Percentiles rank a stretch among this genome's conserved stretches.
phyloP scores from a whole-genome alignment of 805 yeast species.

The Suhomyces prunicola region DNA sequence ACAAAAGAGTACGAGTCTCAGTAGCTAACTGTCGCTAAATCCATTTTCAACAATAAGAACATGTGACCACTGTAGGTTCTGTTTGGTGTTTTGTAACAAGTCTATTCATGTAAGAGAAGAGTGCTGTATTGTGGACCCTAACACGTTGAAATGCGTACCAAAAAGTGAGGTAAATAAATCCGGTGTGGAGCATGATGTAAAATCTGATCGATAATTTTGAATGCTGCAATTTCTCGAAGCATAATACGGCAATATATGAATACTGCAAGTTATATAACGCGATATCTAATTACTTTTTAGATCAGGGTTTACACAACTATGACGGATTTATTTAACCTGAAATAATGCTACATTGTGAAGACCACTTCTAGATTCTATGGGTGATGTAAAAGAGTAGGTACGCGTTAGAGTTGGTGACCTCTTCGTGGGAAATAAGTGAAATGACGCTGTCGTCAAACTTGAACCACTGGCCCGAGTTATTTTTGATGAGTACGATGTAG shows the following conservation, averaged over 20 bases:
- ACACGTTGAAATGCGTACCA: neutral
- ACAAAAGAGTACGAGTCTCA: neutral
- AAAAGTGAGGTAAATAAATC: neutral
- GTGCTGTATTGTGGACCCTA: neutral
- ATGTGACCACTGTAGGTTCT: neutral
- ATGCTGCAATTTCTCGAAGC: neutral
- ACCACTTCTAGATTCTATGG: constrained; percentile 31
- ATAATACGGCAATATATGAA: neutral
- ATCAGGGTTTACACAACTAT: neutral
- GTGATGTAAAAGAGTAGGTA: constrained; percentile 72
- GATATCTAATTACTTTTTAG: neutral
- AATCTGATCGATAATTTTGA: neutral
- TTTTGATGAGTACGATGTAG: constrained; percentile 76
- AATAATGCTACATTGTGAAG: neutral
- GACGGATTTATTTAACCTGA: neutral
- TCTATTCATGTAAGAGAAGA: neutral
- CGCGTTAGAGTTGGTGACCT: constrained; percentile 70
- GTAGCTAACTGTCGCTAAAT: neutral
- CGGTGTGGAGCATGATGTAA: neutral
- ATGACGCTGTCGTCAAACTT: constrained; percentile 88
- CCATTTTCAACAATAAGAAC: neutral
- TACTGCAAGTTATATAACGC: neutral
- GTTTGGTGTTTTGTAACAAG: neutral
- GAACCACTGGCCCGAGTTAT: constrained; percentile 77
- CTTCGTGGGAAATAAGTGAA: constrained; percentile 57